A percentile compares a stretch with the other conserved stretches of the same genome.
Conservation (phyloP, 192 early-diverging fungal species). For the Glomus cerebriforme region DNA sequence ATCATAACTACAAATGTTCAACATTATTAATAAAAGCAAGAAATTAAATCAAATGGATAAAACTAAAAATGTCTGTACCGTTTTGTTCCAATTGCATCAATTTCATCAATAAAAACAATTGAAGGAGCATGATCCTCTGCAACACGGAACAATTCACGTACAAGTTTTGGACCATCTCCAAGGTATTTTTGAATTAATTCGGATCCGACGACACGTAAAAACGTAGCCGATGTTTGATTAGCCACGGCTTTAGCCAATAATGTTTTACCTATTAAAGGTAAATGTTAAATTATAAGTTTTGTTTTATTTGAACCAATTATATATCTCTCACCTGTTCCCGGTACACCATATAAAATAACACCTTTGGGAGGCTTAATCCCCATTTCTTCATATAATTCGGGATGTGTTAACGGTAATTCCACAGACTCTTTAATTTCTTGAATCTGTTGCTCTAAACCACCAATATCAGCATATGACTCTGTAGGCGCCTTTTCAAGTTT, state of each 20-base stretch:
- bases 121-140: conserved; percentile 95
- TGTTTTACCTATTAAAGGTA: conserved; percentile 64
- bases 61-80: conserved; percentile 41
- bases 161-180: conserved; percentile 97
- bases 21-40: conserved; percentile 18
- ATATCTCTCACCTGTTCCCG: conserved; percentile 67
- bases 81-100: conserved; percentile 98
- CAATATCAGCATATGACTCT: conserved; percentile 97
- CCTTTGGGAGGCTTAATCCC: conserved; percentile 98
- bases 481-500: conserved; percentile 98
- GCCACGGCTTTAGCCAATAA: conserved; percentile 97
- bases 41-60: not conserved
- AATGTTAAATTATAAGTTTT: not conserved
- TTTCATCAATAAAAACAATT: conserved; percentile 99
- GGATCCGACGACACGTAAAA: conserved; percentile 95
- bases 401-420: conserved; percentile 95
- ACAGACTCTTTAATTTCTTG: conserved; percentile 99
- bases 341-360: conserved; percentile 93
- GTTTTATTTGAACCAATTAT: not conserved
- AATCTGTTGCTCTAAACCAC: conserved; percentile 95
- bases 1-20: conserved; percentile 67
- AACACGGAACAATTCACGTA: conserved; percentile 95
- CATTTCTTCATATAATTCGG: conserved; percentile 98
- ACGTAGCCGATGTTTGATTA: conserved; percentile 97
- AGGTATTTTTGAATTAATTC: conserved; percentile 99